Evolutionary conservation across 2,329 filamentous ascomycete genomes (phyloP).

Genomic region (Botrytis sinoallii): DNA sequence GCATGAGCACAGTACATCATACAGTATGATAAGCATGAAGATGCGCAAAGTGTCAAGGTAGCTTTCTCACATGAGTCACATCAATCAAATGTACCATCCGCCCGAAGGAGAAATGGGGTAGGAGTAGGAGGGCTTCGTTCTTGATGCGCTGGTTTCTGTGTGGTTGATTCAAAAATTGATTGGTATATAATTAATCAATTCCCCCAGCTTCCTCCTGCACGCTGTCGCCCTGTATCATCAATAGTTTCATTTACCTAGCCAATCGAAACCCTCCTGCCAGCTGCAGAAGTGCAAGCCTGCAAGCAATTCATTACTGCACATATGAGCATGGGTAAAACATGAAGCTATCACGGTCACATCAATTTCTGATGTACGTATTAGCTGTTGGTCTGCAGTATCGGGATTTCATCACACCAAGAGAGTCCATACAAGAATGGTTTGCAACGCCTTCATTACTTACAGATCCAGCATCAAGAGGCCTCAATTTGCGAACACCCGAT

Average conservation of each 20-base stretch:
- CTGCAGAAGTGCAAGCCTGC: conserved; percentile 12
- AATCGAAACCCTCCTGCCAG: not conserved
- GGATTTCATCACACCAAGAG: conserved; percentile 17
- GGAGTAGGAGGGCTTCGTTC: not conserved
- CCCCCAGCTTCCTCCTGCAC: conserved; percentile 13
- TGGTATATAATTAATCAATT: conserved; percentile 14
- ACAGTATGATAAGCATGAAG: conserved; percentile 9
- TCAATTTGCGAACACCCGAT: conserved; percentile 11
- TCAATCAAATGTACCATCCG: not conserved
- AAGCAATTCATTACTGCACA: conserved; percentile 15
- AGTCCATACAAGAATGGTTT: not conserved
- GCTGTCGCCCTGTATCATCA: conserved; percentile 16
- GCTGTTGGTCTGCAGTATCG: not conserved
- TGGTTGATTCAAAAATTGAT: conserved; percentile 17
- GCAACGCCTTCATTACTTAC: not conserved
- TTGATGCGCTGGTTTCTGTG: conserved; percentile 17
- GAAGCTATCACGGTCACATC: conserved; percentile 6
- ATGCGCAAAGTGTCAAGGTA: not conserved
- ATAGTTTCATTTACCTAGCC: conserved; percentile 15
- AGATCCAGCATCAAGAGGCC: conserved; percentile 3
- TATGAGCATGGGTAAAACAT: conserved; percentile 6
- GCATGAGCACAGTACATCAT: not conserved
- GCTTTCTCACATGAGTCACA: not conserved
- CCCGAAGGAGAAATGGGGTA: not conserved
- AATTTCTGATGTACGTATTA: not conserved